Evolutionary conservation across 1,284 basidiomycete genomes (phyloP).

Genomic region (Macrocystidia cucumis): DNA sequence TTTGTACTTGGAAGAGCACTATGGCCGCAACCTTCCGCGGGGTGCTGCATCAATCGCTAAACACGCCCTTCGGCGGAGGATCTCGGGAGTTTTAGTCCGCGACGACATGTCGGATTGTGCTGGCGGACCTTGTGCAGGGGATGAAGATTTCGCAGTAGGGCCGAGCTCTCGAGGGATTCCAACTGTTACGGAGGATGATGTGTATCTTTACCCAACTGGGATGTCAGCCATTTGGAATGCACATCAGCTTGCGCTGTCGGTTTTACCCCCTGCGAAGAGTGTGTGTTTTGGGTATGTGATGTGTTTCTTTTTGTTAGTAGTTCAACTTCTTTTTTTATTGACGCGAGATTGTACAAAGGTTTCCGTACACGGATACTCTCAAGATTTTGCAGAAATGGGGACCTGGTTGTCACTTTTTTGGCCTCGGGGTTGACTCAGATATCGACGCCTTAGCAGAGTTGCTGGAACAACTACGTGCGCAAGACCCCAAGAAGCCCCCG

Average conservation of each 20-base stretch:
- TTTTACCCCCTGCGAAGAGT: constrained; percentile 63
- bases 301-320: background rate
- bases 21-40: constrained; percentile 87
- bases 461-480: constrained; percentile 39
- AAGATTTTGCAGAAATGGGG: constrained; percentile 98
- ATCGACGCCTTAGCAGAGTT: constrained; percentile 68
- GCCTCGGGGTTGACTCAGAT: constrained; percentile 73
- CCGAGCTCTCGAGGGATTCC: constrained; percentile 55
- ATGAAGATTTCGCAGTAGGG: constrained; percentile 38
- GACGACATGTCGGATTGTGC: constrained; percentile 35
- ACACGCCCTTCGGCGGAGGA: constrained; percentile 77
- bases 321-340: too few species aligned
- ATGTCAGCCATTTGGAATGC: constrained; percentile 95
- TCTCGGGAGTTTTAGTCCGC: constrained; percentile 79
- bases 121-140: constrained; percentile 33
- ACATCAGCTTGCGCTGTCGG: constrained; percentile 63
- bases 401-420: constrained; percentile 88
- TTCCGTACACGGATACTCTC: constrained; percentile 96
- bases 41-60: constrained; percentile 75
- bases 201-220: constrained; percentile 82
- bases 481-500: constrained; percentile 38
- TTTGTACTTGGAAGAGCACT: constrained; percentile 86
- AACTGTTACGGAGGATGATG: constrained; percentile 75
- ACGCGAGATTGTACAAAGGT: constrained; percentile 47
- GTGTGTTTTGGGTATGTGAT: constrained; percentile 81